These are phyloP conservation scores for Microstegium vimineum DNA, from an alignment of 176 grass and related monocot genomes.

Conservation along the genomic window DNA sequence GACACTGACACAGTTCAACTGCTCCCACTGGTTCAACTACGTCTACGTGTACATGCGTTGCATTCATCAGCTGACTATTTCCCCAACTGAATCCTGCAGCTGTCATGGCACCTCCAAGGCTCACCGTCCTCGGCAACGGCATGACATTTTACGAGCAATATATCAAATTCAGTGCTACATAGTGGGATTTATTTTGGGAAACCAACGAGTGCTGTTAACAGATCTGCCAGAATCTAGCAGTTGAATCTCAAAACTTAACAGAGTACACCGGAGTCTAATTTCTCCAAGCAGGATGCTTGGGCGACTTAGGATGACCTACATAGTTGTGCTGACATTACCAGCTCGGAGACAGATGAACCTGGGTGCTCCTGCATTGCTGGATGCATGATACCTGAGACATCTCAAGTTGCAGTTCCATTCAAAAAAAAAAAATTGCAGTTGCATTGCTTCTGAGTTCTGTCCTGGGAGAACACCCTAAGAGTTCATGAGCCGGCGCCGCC, in stretches of 20 bases:
- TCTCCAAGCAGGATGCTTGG: constrained; percentile 4
- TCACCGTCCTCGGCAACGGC: neutral
- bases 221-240: neutral
- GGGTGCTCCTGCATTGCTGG: neutral
- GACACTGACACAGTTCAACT: constrained; percentile 20
- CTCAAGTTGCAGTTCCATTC: neutral
- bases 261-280: neutral
- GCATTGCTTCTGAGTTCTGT: neutral
- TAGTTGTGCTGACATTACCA: neutral
- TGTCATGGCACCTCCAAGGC: neutral
- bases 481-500: constrained; percentile 28
- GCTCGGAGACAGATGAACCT: neutral
- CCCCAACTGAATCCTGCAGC: constrained; percentile 8
- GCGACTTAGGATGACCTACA: neutral
- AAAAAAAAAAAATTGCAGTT: no score
- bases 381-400: neutral
- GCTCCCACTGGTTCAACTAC: no score
- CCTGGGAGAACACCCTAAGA: constrained; percentile 18
- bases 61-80: constrained; percentile 24
- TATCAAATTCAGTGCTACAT: no score
- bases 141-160: no score
- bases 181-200: no score
- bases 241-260: neutral
- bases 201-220: neutral
- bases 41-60: neutral